These are phyloP conservation scores for Ustilago tritici DNA, from an alignment of 1,284 basidiomycete species.

Conservation along the genomic window DNA sequence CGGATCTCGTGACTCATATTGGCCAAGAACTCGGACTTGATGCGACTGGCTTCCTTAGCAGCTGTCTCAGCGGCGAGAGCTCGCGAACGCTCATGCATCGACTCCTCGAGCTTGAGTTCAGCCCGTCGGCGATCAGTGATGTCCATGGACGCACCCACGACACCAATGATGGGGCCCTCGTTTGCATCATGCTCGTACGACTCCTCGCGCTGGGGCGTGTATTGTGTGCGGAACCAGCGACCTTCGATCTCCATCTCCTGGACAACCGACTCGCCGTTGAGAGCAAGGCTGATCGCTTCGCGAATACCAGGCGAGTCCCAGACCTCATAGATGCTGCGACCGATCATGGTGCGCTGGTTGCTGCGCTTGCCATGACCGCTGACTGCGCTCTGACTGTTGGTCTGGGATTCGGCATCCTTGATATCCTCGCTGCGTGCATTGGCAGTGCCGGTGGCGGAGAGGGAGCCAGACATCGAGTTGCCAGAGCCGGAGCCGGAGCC, in stretches of 20 bases:
- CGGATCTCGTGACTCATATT: slow-evolving; percentile 72
- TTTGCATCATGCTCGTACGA: slow-evolving; percentile 45
- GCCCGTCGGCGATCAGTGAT: slow-evolving; percentile 68
- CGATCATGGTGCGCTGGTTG: slow-evolving; percentile 56
- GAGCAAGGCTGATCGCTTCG: slow-evolving; percentile 54
- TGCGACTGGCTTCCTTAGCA: slow-evolving; percentile 73
- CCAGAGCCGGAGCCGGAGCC: slow-evolving; percentile 46
- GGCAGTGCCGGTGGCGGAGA: slow-evolving; percentile 21
- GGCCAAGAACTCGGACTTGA: slow-evolving; percentile 71
- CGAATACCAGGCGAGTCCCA: slow-evolving; percentile 60
- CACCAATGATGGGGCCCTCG: slow-evolving; percentile 63
- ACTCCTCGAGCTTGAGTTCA: slow-evolving; percentile 65
- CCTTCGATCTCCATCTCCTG: slow-evolving; percentile 66
- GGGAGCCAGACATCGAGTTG: slow-evolving; percentile 42
- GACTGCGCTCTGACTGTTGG: slow-evolving; percentile 52
- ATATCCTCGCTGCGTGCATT: slow-evolving; percentile 37
- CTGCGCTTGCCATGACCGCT: slow-evolving; percentile 43
- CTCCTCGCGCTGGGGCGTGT: slow-evolving; percentile 59
- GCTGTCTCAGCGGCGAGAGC: slow-evolving; percentile 69
- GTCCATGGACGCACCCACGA: slow-evolving; percentile 70
- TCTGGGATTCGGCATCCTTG: slow-evolving; percentile 49
- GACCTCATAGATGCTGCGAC: slow-evolving; percentile 58
- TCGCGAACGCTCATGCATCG: slow-evolving; percentile 65
- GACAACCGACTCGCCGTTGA: slow-evolving; percentile 59
- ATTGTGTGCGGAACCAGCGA: slow-evolving; percentile 65